Conservation (phyloP, 1,284 basidiomycete genomes). For the Cryptococcus amylolentus region DNA sequence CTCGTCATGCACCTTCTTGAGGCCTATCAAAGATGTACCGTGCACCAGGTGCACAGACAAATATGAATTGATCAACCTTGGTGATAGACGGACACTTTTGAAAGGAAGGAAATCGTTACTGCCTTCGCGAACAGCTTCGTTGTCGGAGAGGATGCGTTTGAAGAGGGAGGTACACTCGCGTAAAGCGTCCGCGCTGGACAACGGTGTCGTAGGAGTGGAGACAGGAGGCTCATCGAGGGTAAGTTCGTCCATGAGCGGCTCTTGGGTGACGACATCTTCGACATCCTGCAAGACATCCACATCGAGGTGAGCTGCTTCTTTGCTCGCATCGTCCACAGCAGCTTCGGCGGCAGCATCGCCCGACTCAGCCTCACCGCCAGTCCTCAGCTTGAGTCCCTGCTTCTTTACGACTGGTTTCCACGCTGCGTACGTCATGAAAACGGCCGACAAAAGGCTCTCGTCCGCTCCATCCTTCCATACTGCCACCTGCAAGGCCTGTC, state of each 20-base stretch:
- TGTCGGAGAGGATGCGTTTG: slow-evolving; percentile 62
- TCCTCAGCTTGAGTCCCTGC: slow-evolving; percentile 12
- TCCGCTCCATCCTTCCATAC: slow-evolving; percentile 53
- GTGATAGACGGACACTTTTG: slow-evolving; percentile 58
- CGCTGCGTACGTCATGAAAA: slow-evolving; percentile 84
- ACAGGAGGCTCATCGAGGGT: slow-evolving; percentile 1
- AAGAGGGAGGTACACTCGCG: slow-evolving; percentile 70
- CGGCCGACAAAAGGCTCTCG: slow-evolving; percentile 71
- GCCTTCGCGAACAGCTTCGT: slow-evolving; percentile 18
- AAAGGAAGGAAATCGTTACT: slow-evolving; percentile 50
- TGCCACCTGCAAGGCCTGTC: slow-evolving; percentile 7
- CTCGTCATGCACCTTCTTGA: slow-evolving; percentile 37
- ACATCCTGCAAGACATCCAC: slow-evolving; percentile 11
- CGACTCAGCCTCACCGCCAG: slow-evolving; percentile 15
- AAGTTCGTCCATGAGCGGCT: not conserved
- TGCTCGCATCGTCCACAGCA: not conserved
- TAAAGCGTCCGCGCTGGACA: slow-evolving; percentile 68
- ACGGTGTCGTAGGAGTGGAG: slow-evolving; percentile 48
- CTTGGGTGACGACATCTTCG: slow-evolving; percentile 1
- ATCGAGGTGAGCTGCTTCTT: slow-evolving; percentile 8
- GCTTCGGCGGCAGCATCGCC: slow-evolving; percentile 1
- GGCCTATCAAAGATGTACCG: slow-evolving; percentile 54
- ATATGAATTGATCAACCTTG: slow-evolving; percentile 75
- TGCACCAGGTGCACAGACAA: slow-evolving; percentile 63
- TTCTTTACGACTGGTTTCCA: slow-evolving; percentile 58